A percentile compares a stretch with the other conserved stretches of the same genome.
phyloP scores from a whole-genome alignment of 306 rosid genomes.

The Cicer bijugum region DNA sequence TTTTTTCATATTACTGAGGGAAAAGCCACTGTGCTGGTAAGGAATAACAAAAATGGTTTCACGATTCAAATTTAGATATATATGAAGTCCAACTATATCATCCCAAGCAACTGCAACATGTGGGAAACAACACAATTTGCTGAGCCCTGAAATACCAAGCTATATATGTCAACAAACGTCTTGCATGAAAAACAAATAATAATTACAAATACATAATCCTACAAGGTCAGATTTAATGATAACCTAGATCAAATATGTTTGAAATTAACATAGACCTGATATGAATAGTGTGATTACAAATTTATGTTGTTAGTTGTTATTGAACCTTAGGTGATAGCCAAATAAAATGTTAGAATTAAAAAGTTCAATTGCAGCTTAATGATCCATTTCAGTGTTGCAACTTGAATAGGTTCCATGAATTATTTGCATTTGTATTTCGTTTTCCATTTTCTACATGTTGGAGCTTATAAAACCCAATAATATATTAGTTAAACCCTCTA shows the following conservation, averaged over 20 bases:
- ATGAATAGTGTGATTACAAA: neutral
- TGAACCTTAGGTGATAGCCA: constrained; percentile 5
- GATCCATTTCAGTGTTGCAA: neutral
- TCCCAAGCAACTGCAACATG: constrained; percentile 96
- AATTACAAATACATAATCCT: constrained; percentile 15
- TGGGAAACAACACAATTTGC: constrained; percentile 94
- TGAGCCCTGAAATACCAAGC: constrained; percentile 67
- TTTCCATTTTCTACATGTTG: neutral
- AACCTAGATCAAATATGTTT: neutral
- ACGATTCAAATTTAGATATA: constrained; percentile 73
- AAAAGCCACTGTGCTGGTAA: constrained; percentile 83
- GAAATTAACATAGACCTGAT: neutral
- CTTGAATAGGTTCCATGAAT: neutral
- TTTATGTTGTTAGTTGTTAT: neutral
- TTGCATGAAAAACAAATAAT: constrained; percentile 27
- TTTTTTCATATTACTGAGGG: constrained; percentile 64
- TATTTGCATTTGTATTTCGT: neutral
- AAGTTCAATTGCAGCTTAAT: neutral
- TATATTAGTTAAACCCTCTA: neutral
- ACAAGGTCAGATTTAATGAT: neutral
- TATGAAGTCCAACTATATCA: constrained; percentile 82
- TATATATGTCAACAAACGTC: constrained; percentile 45
- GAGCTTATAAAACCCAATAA: neutral
- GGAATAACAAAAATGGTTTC: constrained; percentile 82
- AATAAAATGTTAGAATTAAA: constrained; percentile 1